A percentile compares a stretch with the other conserved stretches of the same genome.
Evolutionary conservation across 2,329 filamentous ascomycete species (phyloP).

Genomic region (Alternaria metachromatica): DNA sequence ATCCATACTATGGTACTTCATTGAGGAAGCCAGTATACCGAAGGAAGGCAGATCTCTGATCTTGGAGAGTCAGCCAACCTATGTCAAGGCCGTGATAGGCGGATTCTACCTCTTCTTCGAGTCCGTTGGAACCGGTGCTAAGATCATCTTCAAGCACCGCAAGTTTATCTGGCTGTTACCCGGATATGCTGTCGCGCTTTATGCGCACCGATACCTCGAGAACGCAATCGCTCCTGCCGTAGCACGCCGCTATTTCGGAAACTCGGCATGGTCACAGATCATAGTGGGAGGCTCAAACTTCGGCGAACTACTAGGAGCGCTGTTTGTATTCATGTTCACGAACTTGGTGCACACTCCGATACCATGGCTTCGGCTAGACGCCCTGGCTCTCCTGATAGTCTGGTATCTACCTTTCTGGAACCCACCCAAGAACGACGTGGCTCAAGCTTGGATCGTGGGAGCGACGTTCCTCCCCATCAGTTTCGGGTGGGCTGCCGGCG

Average conservation of each 20-base stretch:
- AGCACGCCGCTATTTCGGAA: conserved; percentile 56
- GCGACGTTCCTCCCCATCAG: conserved; percentile 54
- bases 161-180: conserved; percentile 60
- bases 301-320: conserved; percentile 58
- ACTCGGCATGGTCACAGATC: conserved; percentile 59
- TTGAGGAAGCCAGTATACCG: conserved; percentile 50
- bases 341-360: conserved; percentile 59
- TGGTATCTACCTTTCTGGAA: conserved; percentile 59
- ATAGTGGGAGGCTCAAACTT: conserved; percentile 60
- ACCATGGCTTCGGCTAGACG: conserved; percentile 59
- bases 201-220: conserved; percentile 60
- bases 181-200: conserved; percentile 58
- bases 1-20: conserved; percentile 56
- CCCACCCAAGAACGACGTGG: conserved; percentile 50
- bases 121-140: conserved; percentile 55
- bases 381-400: conserved; percentile 55
- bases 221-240: conserved; percentile 57
- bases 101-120: conserved; percentile 56
- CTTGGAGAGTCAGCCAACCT: conserved; percentile 39
- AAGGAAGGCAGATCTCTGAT: conserved; percentile 29
- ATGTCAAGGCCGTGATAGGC: conserved; percentile 47
- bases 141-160: conserved; percentile 56
- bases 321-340: conserved; percentile 59
- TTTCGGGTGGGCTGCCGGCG: conserved; percentile 61
- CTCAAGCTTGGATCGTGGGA: conserved; percentile 56